phyloP scores from a whole-genome alignment of 176 grass and related monocot species.

The Bothriochloa decipiens region DNA sequence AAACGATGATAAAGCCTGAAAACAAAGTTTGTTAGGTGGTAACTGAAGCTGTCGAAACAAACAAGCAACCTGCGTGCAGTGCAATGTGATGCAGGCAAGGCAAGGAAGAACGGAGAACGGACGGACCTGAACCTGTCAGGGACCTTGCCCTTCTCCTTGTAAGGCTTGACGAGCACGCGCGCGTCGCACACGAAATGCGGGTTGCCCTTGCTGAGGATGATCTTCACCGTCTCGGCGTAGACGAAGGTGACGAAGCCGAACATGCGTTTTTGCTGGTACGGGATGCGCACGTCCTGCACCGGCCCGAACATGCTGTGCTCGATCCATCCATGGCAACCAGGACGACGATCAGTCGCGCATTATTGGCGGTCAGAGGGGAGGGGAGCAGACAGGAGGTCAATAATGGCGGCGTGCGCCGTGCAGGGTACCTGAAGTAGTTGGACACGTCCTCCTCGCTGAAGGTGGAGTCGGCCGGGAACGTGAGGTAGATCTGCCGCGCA shows the following conservation, averaged over 20 bases:
- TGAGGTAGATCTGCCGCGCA: slow-evolving; percentile 86
- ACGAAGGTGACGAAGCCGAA: slow-evolving; percentile 94
- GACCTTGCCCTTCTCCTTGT: slow-evolving; percentile 94
- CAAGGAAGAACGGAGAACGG: no score
- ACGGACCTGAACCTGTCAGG: slow-evolving; percentile 78
- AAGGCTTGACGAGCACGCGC: slow-evolving; percentile 87
- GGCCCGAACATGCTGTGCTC: slow-evolving; percentile 63
- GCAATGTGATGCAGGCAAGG: no score
- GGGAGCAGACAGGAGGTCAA: no score
- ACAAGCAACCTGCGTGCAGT: no score
- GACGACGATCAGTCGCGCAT: no score
- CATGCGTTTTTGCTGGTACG: slow-evolving; percentile 93
- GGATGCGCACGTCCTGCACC: slow-evolving; percentile 91
- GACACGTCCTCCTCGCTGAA: slow-evolving; percentile 84
- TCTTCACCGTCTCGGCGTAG: slow-evolving; percentile 66
- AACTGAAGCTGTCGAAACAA: no score
- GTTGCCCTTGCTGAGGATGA: slow-evolving; percentile 73
- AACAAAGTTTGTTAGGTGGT: no score
- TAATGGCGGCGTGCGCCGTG: no score
- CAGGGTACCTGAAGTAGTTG: slow-evolving; percentile 76
- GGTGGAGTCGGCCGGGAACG: slow-evolving; percentile 82
- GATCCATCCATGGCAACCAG: no score
- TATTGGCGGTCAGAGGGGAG: no score
- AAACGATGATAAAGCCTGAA: no score
- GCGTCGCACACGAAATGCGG: slow-evolving; percentile 85